Conservation (phyloP, 306 rosid genomes). For the Glycine latifolia region DNA sequence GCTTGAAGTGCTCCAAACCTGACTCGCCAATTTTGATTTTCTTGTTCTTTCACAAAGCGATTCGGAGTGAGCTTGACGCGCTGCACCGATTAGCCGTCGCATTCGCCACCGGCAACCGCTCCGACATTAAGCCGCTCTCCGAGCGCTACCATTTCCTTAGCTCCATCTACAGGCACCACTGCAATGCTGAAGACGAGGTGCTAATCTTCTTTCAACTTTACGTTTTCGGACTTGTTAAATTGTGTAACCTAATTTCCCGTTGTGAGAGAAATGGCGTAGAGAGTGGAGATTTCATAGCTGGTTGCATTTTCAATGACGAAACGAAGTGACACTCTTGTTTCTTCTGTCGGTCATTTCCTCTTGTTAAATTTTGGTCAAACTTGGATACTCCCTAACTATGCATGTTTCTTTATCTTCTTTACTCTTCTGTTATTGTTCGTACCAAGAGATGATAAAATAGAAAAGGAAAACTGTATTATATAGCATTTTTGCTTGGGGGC, state of each 20-base stretch:
- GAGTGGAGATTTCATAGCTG: conserved; percentile 26
- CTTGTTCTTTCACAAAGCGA: conserved; percentile 86
- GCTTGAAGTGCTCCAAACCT: conserved; percentile 58
- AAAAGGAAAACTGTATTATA: conserved; percentile 8
- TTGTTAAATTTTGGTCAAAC: conserved; percentile 43
- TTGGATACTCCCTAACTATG: conserved; percentile 15
- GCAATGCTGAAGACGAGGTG: conserved; percentile 99
- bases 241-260: conserved; percentile 9
- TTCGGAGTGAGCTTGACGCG: conserved; percentile 88
- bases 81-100: conserved; percentile 89
- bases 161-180: conserved; percentile 89
- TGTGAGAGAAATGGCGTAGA: conserved; percentile 21
- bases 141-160: conserved; percentile 85
- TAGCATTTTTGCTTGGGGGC: conserved; percentile 23
- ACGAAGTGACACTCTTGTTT: conserved; percentile 36
- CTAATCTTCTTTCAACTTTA: conserved; percentile 36
- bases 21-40: conserved; percentile 91
- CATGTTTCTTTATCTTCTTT: conserved; percentile 18
- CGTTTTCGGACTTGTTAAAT: background rate
- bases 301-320: conserved; percentile 32
- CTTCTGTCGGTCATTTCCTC: conserved; percentile 16
- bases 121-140: conserved; percentile 73
- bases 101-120: conserved; percentile 76
- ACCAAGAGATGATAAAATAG: conserved; percentile 11
- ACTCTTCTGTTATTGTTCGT: background rate